Conservation (phyloP, 345 rosid species). For the Lagerstroemia speciosa region DNA sequence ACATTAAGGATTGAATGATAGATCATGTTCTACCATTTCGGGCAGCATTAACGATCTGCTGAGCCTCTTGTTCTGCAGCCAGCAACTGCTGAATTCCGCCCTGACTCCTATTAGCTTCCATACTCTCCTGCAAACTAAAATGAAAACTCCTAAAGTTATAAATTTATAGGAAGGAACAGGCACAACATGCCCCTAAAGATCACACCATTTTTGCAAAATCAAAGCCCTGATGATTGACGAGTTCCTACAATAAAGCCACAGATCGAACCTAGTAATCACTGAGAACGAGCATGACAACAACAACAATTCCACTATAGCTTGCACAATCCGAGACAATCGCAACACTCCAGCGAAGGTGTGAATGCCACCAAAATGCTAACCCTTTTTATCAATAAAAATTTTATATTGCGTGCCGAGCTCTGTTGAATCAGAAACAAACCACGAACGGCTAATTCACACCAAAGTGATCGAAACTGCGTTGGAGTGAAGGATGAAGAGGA, state of each 20-base stretch:
- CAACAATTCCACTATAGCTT: neutral
- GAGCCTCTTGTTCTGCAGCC: slow-evolving; percentile 90
- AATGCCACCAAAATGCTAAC: neutral
- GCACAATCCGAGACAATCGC: neutral
- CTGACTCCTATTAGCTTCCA: slow-evolving; percentile 67
- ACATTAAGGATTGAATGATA: neutral
- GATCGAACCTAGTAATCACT: neutral
- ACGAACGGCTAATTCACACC: neutral
- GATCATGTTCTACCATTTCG: slow-evolving; percentile 32
- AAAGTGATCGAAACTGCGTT: neutral
- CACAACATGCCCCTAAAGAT: neutral
- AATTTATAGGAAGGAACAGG: neutral
- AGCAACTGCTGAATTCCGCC: slow-evolving; percentile 86
- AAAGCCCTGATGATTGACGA: too few relatives aligned
- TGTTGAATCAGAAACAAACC: neutral
- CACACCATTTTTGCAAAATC: neutral
- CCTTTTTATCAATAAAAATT: neutral
- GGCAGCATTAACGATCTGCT: slow-evolving; percentile 71
- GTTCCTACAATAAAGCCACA: too few relatives aligned
- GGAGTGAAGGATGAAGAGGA: neutral
- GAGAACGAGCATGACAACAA: neutral
- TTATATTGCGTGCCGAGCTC: neutral
- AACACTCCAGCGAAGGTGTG: neutral
- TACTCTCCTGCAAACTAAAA: slow-evolving; percentile 18
- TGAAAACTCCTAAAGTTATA: neutral